phyloP scores from a whole-genome alignment of 1,139 yeast species.

The Meyerozyma smithsonii region DNA sequence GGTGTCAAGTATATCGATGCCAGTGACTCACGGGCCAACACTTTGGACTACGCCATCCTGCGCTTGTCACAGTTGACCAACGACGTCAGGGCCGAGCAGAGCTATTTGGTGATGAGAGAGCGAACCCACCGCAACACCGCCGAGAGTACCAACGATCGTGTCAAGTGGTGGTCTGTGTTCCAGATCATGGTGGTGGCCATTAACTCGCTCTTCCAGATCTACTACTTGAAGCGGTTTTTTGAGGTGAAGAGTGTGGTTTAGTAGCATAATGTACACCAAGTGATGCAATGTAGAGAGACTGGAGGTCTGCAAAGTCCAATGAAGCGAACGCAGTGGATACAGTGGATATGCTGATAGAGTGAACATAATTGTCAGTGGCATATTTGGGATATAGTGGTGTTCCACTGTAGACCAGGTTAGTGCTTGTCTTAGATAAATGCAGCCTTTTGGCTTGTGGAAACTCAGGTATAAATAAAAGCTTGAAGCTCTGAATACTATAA shows the following conservation, averaged over 20 bases:
- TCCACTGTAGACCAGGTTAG: too few species aligned
- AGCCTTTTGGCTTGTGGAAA: too few species aligned
- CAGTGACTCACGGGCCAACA: conserved; percentile 75
- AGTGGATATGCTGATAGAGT: too few species aligned
- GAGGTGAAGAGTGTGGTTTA: conserved; percentile 89
- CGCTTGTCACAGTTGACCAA: conserved; percentile 71
- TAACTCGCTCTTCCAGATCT: conserved; percentile 89
- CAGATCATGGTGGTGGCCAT: conserved; percentile 81
- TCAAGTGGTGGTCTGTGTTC: conserved; percentile 96
- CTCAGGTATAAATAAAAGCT: too few species aligned
- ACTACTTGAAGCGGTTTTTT: conserved; percentile 89
- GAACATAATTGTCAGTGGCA: too few species aligned
- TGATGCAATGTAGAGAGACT: too few species aligned
- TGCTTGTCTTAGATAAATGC: too few species aligned
- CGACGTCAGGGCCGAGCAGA: conserved; percentile 88
- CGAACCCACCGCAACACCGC: conserved; percentile 98
- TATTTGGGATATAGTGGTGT: too few species aligned
- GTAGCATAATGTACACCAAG: conserved; percentile 10
- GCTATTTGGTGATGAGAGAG: conserved; percentile 91
- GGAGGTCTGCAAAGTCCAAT: too few species aligned
- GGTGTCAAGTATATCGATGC: conserved; percentile 88
- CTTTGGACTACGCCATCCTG: conserved; percentile 81
- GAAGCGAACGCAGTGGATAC: too few species aligned
- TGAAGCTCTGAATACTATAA: too few species aligned
- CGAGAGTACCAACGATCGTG: conserved; percentile 93